phyloP scores from a whole-genome alignment of 306 rosid genomes.

The Ziziphus jujuba region DNA sequence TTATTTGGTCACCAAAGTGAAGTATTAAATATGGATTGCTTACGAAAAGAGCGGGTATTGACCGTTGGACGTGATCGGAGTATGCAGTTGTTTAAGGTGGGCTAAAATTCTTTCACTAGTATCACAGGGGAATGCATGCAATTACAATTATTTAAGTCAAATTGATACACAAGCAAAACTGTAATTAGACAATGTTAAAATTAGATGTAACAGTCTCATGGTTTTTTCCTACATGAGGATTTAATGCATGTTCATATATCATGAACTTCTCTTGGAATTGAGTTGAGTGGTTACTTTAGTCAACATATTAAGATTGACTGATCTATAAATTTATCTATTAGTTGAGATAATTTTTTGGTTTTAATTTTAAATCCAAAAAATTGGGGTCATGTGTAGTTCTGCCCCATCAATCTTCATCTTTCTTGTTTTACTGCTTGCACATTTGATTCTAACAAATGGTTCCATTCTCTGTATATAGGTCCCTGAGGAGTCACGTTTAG shows the following conservation, averaged over 20 bases:
- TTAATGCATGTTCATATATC: too few relatives aligned
- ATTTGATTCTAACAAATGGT: conserved; percentile 15
- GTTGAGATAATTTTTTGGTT: too few relatives aligned
- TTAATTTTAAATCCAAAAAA: too few relatives aligned
- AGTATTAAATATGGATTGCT: conserved; percentile 68
- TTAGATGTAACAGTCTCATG: not conserved
- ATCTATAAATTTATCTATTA: too few relatives aligned
- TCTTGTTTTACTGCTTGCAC: conserved; percentile 2
- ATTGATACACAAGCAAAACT: too few relatives aligned
- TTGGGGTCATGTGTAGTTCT: too few relatives aligned
- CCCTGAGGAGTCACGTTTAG: conserved; percentile 90
- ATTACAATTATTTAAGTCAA: not conserved
- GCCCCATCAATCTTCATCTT: not conserved
- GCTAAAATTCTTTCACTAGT: not conserved
- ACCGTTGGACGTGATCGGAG: conserved; percentile 88
- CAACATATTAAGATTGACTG: too few relatives aligned
- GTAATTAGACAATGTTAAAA: not conserved
- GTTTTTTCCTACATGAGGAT: not conserved
- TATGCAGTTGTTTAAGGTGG: conserved; percentile 91
- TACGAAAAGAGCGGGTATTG: conserved; percentile 83
- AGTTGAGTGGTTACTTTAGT: too few relatives aligned
- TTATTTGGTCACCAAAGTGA: conserved; percentile 96
- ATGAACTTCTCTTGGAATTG: too few relatives aligned
- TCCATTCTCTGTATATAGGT: conserved; percentile 56
- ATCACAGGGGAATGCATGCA: not conserved